Conservation (phyloP, 2,329 filamentous ascomycete genomes). For the Alternaria viburni region DNA sequence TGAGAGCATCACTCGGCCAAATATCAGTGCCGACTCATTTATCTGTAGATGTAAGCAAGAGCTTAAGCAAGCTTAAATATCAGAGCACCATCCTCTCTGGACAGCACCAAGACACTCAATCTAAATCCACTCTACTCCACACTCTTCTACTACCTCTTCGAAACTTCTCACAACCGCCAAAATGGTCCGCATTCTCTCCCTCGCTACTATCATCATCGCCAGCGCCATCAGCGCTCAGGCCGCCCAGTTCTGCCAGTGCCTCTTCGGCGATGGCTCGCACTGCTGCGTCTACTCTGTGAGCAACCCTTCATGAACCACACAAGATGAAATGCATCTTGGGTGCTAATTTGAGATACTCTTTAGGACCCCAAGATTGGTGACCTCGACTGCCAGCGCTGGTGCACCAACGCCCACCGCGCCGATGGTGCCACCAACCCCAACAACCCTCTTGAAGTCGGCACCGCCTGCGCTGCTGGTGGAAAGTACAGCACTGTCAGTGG, state of each 20-base stretch:
- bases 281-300: conserved; percentile 5
- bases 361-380: conserved; percentile 1
- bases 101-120: background rate
- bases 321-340: background rate
- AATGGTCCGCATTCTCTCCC: conserved; percentile 6
- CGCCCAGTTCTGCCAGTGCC: conserved; percentile 7
- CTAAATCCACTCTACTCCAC: background rate
- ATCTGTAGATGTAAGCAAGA: background rate
- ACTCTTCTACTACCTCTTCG: background rate
- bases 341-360: background rate
- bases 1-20: background rate
- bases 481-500: conserved; percentile 6
- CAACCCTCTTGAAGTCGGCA: conserved; percentile 6
- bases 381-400: conserved; percentile 9
- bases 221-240: conserved; percentile 2
- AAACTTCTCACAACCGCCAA: background rate
- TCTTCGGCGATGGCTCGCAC: conserved; percentile 4
- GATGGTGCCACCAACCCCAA: background rate
- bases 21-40: background rate
- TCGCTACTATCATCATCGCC: conserved; percentile 3
- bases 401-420: conserved; percentile 4
- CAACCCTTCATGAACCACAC: background rate
- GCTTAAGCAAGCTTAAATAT: background rate
- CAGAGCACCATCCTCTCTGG: background rate
- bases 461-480: conserved; percentile 1